Base-by-base conservation (phyloP, 164 flowering plant genomes). In the Stephania yunnanensis region DNA sequence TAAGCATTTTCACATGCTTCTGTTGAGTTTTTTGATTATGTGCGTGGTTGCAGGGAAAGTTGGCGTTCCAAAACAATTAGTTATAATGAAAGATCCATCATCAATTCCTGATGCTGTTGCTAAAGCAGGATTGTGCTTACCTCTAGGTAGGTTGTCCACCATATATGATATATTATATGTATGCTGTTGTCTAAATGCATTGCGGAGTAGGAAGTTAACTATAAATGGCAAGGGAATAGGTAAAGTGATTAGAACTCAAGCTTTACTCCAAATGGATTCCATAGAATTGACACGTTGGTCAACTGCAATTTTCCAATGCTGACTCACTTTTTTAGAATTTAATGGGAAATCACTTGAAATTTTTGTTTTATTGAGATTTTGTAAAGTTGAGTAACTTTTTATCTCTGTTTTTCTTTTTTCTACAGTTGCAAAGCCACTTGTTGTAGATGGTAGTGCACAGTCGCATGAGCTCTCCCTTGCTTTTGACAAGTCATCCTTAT, bases 401-500 rank as follows among this genome's bases (percentile, higher is more conserved):
- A 44, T 5, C 68, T 66, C 36, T 44, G 10, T 46, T 31, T 63
- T 69, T 53, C n/a, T 75, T 55, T 1, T 68, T 22, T 68, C 46
- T 75, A 7, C 92, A 93, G 99, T 95, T 82, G 99, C 95, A 67
- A 95, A 95, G 82, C 99, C 98, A 53, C 80, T 95, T 81, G 85
- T 91, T 77, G 87, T 82, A 30, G 94, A 92, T 86, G 97, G 92
- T 76, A 91, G 87, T 71, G 86, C 93, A 31, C 91, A 90, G 80
- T 93, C 97, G n/a, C 99, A 95, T 83, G 91, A 91, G 81, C 75
- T 92, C 13, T 90, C 94, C 46, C 92, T 96, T 75, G 98, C 99
- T 64, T 95, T 86, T 83, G 98, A 95, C 80, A 88, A 85, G 48
- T 82, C 74, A 69, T 92, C 98, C 31, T 93, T 92, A 11, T 84